phyloP scores from a whole-genome alignment of 441 rosid species.

The Gossypium aridum region DNA sequence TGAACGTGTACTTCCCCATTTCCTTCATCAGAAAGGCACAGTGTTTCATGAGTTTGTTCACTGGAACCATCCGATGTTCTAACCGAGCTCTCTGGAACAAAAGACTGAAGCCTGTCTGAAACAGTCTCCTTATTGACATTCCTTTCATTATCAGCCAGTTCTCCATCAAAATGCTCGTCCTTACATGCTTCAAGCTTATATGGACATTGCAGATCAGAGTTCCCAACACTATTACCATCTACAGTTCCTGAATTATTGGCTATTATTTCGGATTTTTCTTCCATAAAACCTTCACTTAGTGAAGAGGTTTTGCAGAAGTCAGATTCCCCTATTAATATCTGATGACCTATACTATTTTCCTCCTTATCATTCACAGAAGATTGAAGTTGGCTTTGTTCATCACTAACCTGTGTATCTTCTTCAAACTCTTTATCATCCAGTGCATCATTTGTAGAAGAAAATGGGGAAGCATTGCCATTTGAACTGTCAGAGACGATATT shows the following conservation, averaged over 20 bases:
- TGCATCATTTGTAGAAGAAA: constrained; percentile 17
- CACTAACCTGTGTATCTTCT: constrained; percentile 12
- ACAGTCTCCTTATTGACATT: constrained; percentile 26
- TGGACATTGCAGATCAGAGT: constrained; percentile 20
- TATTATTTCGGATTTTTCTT: constrained; percentile 19
- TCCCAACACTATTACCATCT: constrained; percentile 17
- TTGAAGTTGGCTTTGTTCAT: constrained; percentile 15
- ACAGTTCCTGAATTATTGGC: constrained; percentile 30
- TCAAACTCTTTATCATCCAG: constrained; percentile 12
- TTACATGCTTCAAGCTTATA: constrained; percentile 21
- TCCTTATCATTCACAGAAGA: constrained; percentile 13
- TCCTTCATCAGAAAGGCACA: constrained; percentile 30
- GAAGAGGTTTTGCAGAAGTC: constrained; percentile 20
- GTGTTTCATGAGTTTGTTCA: constrained; percentile 27
- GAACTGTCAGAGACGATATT: constrained; percentile 39
- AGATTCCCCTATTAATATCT: constrained; percentile 16
- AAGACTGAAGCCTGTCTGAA: constrained; percentile 26
- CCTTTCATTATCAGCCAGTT: constrained; percentile 16
- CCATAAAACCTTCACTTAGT: constrained; percentile 22
- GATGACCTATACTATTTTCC: constrained; percentile 13
- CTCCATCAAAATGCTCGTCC: constrained; percentile 20
- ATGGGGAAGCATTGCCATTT: constrained; percentile 22
- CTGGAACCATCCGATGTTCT: constrained; percentile 18
- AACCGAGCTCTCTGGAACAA: constrained; percentile 25
- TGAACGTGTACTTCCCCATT: constrained; percentile 24